Conservation (phyloP, 176 grass and related monocot genomes). For the Lolium perenne region DNA sequence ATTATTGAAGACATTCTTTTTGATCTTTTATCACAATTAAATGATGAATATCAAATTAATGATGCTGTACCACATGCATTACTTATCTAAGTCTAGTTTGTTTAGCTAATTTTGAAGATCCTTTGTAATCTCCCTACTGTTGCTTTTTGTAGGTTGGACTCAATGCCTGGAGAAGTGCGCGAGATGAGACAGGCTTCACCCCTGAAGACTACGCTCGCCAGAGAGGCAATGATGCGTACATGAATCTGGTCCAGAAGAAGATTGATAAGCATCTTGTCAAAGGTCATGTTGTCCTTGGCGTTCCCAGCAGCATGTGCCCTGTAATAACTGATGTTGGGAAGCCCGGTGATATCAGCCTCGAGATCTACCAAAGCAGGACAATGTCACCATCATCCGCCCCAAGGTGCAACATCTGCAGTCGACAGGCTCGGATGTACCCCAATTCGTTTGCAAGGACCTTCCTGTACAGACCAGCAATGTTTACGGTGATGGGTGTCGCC, state of each 20-base stretch:
- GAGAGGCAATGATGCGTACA: slow-evolving; percentile 62
- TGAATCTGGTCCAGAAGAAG: slow-evolving; percentile 85
- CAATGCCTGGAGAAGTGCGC: slow-evolving; percentile 69
- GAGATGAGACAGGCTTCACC: slow-evolving; percentile 64
- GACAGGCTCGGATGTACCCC: slow-evolving; percentile 47
- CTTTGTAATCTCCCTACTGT: slow-evolving; percentile 19
- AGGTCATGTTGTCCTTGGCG: slow-evolving; percentile 64
- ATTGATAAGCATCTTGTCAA: slow-evolving; percentile 71
- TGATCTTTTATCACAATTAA: slow-evolving; percentile 18
- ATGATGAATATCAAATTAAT: neutral
- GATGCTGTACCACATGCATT: neutral
- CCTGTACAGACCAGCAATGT: slow-evolving; percentile 89
- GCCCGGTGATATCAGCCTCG: slow-evolving; percentile 52
- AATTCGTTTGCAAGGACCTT: slow-evolving; percentile 57
- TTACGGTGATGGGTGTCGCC: slow-evolving; percentile 81
- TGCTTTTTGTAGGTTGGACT: slow-evolving; percentile 69
- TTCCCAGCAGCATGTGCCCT: slow-evolving; percentile 52
- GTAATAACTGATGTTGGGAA: slow-evolving; percentile 49
- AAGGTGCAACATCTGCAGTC: slow-evolving; percentile 69
- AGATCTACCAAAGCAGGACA: slow-evolving; percentile 49
- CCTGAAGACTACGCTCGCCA: slow-evolving; percentile 81
- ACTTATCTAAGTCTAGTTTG: neutral
- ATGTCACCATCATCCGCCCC: slow-evolving; percentile 36
- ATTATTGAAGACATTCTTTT: slow-evolving; percentile 16
- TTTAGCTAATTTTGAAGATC: slow-evolving; percentile 29